Conservation (phyloP, 306 rosid genomes). For the Hippophae rhamnoides region DNA sequence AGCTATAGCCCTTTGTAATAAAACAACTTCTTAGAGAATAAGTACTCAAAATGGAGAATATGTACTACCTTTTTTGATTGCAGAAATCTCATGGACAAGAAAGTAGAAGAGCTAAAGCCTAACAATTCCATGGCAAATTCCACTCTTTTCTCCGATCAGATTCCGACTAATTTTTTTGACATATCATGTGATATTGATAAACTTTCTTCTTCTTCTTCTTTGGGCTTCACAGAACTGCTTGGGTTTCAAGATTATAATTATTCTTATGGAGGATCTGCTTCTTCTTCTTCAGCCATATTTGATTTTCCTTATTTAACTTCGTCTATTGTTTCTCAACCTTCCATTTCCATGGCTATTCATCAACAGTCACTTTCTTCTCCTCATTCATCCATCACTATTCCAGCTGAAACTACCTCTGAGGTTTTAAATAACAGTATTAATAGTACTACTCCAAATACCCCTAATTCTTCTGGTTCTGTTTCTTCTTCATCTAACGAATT, state of each 20-base stretch:
- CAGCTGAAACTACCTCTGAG: constrained; percentile 35
- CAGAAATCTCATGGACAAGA: constrained; percentile 38
- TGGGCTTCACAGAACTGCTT: constrained; percentile 41
- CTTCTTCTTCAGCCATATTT: not conserved
- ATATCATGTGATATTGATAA: constrained; percentile 19
- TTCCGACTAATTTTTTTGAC: constrained; percentile 40
- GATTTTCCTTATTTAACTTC: constrained; percentile 8
- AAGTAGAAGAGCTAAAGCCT: constrained; percentile 22
- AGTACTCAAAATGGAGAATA: constrained; percentile 36
- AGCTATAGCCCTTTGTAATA: not conserved
- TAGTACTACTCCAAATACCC: constrained; percentile 42
- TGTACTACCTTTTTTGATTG: constrained; percentile 18
- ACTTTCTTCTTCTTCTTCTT: constrained; percentile 11
- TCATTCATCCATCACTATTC: not conserved
- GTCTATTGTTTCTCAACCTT: constrained; percentile 4
- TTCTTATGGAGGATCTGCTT: too few relatives aligned
- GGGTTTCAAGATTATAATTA: constrained; percentile 19
- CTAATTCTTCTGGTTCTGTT: constrained; percentile 45
- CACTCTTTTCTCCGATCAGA: constrained; percentile 40
- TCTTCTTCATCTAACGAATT: constrained; percentile 64
- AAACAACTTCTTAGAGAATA: constrained; percentile 24
- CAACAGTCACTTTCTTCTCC: not conserved
- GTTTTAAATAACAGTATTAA: constrained; percentile 26
- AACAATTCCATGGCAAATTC: constrained; percentile 31
- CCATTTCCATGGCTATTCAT: constrained; percentile 9